Conservation (phyloP, 129 eudicot species). For the Artemisia tridentata region DNA sequence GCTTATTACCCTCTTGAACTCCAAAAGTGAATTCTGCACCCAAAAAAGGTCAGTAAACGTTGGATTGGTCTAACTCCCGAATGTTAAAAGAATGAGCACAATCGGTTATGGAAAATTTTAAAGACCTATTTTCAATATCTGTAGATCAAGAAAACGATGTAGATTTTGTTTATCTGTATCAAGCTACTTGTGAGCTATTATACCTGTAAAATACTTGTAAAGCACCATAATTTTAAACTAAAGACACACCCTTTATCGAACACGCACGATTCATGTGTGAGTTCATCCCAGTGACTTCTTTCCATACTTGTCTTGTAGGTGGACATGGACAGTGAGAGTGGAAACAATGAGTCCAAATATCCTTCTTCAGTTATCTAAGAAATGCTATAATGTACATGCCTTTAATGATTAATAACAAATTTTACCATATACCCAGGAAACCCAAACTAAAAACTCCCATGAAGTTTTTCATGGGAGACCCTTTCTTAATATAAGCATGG, state of each 20-base stretch:
- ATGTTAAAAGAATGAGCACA: too few relatives aligned
- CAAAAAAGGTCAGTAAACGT: not conserved
- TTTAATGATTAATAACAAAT: not conserved
- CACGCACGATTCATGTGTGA: not conserved
- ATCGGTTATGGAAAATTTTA: too few relatives aligned
- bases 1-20: constrained; percentile 56
- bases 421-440: not conserved
- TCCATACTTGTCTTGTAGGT: not conserved
- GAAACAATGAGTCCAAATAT: not conserved
- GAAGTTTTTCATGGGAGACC: not conserved
- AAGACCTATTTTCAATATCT: too few relatives aligned
- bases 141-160: too few relatives aligned
- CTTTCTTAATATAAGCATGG: not conserved
- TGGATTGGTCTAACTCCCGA: not conserved
- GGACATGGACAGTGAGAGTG: not conserved
- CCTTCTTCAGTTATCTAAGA: not conserved
- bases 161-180: too few relatives aligned
- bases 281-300: not conserved
- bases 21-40: constrained; percentile 56
- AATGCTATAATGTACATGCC: not conserved
- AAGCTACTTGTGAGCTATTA: not conserved
- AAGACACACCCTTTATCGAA: not conserved
- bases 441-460: not conserved
- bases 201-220: not conserved
- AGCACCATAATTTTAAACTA: not conserved